These are phyloP conservation scores for Monilinia fructicola DNA, from an alignment of 2,329 filamentous ascomycete genomes.

Conservation along the genomic window DNA sequence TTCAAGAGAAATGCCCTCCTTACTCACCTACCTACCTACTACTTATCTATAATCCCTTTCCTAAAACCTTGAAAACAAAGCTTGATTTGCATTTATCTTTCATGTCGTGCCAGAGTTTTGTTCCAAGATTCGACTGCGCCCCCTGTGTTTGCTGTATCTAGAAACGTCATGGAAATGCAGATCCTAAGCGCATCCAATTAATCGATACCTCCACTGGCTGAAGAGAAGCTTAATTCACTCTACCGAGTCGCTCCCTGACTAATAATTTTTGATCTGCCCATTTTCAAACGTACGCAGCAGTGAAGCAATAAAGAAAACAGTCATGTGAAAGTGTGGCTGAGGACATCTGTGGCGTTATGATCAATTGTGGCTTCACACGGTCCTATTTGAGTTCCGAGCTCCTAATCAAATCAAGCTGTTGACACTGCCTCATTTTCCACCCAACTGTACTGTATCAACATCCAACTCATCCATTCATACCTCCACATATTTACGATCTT, in stretches of 20 bases:
- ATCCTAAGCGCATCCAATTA: no score
- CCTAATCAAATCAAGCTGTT: constrained; percentile 1
- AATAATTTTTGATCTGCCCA: no score
- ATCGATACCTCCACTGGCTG: not conserved
- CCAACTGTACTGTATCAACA: constrained; percentile 6
- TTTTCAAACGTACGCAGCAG: no score
- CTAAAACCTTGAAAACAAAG: constrained; percentile 8
- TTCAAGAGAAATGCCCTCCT: not conserved
- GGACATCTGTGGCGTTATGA: not conserved
- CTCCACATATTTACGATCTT: constrained; percentile 6
- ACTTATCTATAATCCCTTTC: not conserved
- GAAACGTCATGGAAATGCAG: constrained; percentile 19
- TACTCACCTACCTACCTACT: not conserved
- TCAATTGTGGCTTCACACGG: not conserved
- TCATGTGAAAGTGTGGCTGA: not conserved
- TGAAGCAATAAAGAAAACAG: no score
- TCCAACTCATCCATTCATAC: constrained; percentile 17
- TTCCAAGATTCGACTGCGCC: constrained; percentile 19
- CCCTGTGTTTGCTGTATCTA: constrained; percentile 9
- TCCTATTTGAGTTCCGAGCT: not conserved
- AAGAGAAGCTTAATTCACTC: constrained; percentile 15
- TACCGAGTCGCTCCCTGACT: not conserved
- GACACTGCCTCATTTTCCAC: constrained; percentile 20
- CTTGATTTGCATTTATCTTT: constrained; percentile 23
- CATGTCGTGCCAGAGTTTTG: constrained; percentile 15